Conservation (phyloP, 306 rosid genomes). For the Vigna reflexopilosa region DNA sequence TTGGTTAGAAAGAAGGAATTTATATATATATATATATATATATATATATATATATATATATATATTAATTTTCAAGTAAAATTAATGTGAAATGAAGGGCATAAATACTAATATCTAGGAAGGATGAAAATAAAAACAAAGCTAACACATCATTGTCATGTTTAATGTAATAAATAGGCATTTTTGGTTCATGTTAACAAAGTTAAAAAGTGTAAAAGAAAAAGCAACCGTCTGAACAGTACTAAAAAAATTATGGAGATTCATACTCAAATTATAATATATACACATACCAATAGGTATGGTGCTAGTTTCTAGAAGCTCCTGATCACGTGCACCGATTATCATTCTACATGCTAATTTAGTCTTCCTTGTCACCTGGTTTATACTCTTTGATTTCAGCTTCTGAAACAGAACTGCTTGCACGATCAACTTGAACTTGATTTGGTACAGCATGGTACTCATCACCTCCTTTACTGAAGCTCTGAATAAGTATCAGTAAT, state of each 20-base stretch:
- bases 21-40: too few species aligned
- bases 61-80: too few species aligned
- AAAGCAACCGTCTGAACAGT: slow-evolving; percentile 6
- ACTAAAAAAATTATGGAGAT: slow-evolving; percentile 41
- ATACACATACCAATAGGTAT: slow-evolving; percentile 48
- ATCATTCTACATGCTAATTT: slow-evolving; percentile 38
- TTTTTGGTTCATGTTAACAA: background rate
- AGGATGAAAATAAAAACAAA: slow-evolving; percentile 18
- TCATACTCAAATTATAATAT: slow-evolving; percentile 36
- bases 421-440: slow-evolving; percentile 51
- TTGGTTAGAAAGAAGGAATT: too few species aligned
- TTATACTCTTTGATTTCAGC: slow-evolving; percentile 59
- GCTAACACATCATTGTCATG: slow-evolving; percentile 6
- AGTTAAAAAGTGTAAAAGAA: slow-evolving; percentile 19
- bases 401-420: slow-evolving; percentile 60
- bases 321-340: slow-evolving; percentile 26
- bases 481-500: slow-evolving; percentile 58
- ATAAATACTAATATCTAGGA: slow-evolving; percentile 2
- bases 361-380: slow-evolving; percentile 85
- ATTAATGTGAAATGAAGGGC: too few species aligned
- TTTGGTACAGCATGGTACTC: slow-evolving; percentile 60
- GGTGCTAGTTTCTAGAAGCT: slow-evolving; percentile 28
- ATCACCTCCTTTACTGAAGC: slow-evolving; percentile 55
- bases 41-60: too few species aligned
- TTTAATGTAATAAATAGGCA: slow-evolving; percentile 25